Base-by-base conservation (phyloP, 2,329 filamentous ascomycete species). In the Helicocarpus griseus region DNA sequence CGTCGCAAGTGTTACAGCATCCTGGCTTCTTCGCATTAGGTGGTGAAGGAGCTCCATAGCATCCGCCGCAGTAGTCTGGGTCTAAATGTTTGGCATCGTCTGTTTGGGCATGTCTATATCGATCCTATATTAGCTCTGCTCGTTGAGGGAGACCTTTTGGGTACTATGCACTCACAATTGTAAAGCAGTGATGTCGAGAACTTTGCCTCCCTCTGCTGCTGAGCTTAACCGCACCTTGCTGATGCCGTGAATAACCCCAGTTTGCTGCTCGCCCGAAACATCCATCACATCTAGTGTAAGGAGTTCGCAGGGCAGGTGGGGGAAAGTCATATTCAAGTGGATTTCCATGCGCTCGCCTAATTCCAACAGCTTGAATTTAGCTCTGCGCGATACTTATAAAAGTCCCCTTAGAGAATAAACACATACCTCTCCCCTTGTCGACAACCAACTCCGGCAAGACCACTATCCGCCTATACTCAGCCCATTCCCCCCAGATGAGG, bases 261-360 rank as follows among this genome's bases (percentile, higher is more conserved):
- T 87, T 69, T 98, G 93, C 65, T 96, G 86, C 71, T 98, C 93
- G 57, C 93, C 93, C 21, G 89, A 95, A 24, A 97, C 91, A 72
- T 98, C 93, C 93, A 98, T 98, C 52, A 98, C 91, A 68, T 98
- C 93, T 61, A 98, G 83, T 11, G 93, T 96, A 58, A 97, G 77
- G 48, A 98, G 82, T 70, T 97, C 91, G 73, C 93, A 98, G 8
- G 93, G 93, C 60, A 98, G 80, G 56, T 84, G 83, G 8, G 93
- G 93, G 68, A 98, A 98, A 44, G 89, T 93, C 54, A 98, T 84
- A 74, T 98, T 98, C 71, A 98, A 80, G 69, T 95, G 89, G 58
- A 98, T 98, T 69, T 97, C 93, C 91, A 98, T 97, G 70, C 91
- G 89, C 77, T 98, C 90, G 69, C 89, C 87, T 89, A 60, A 22